phyloP scores from a whole-genome alignment of 2,329 filamentous ascomycete genomes.

The Volutella citrinella region DNA sequence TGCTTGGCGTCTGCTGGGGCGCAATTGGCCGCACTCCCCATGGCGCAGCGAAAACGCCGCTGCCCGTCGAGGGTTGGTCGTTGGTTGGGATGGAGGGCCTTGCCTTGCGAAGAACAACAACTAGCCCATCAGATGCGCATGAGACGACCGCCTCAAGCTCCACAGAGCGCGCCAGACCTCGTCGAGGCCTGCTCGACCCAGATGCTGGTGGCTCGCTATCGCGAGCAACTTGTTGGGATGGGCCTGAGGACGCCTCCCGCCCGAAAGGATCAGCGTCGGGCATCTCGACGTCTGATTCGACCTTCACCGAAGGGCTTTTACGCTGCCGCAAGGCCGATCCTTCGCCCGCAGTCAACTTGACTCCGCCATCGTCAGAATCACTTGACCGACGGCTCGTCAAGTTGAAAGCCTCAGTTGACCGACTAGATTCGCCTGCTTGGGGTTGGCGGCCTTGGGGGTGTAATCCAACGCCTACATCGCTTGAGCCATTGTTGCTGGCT shows the following conservation, averaged over 20 bases:
- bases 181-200: constrained; percentile 6
- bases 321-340: constrained; percentile 35
- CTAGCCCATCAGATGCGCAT: constrained; percentile 83
- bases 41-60: constrained; percentile 74
- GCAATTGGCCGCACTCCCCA: constrained; percentile 70
- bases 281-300: constrained; percentile 30
- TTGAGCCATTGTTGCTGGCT: too few species aligned
- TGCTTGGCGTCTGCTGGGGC: constrained; percentile 42
- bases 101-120: constrained; percentile 75
- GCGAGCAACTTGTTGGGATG: too few species aligned
- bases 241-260: too few species aligned
- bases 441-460: too few species aligned
- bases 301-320: constrained; percentile 31
- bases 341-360: constrained; percentile 41
- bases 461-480: too few species aligned
- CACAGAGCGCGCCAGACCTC: constrained; percentile 42
- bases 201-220: too few species aligned
- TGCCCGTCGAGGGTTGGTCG: too few species aligned
- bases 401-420: too few species aligned
- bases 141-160: constrained; percentile 90
- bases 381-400: constrained; percentile 32
- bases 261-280: too few species aligned
- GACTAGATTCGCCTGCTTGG: too few species aligned
- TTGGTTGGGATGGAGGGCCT: constrained; percentile 65
- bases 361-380: constrained; percentile 45